Evolutionary conservation across 2,329 filamentous ascomycete species (phyloP), one percentile per base, ranked within the genome.

Genomic region (Penicillium glabrum): DNA sequence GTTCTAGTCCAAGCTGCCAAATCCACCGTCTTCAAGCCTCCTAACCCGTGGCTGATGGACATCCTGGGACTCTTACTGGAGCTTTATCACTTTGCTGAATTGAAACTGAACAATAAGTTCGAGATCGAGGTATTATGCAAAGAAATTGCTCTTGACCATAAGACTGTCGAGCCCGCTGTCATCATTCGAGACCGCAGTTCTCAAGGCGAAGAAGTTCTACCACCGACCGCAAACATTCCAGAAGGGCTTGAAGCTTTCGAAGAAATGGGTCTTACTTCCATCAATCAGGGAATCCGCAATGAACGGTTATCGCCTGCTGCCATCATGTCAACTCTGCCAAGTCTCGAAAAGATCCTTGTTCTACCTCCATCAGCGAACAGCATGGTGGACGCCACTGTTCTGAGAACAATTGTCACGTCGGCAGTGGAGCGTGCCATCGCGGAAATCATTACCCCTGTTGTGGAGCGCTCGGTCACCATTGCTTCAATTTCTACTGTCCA

Each of bases 111-210:
- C 65, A 87, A 96, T 51, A 99, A 98, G 68, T 99, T 99, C 67
- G 95, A 99, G 74, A 98, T 99, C 56, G 95, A 99, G 75, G 93
- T 99, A 26, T 83, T 99, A 24, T 99, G 93, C 80, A 96, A 96
- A 71, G 93, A 93, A 13, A 80, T 99, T 16, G 89, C 88, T 53
- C 81, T 98, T n/a, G 92, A 98, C 61, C 89, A 96, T 75, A 96
- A 96, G 77, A 88, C 85, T 57, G 92, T 98, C 60, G 89, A 96
- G 66, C 91, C 93, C 0, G 91, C 93, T 0, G 87, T 89, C 23
- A 88, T 93, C 69, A 95, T 99, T 54, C 84, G 93, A 60, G 90
- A 92, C 64, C 86, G 92, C 41, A 80, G 79, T 45, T 80, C 87
- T 19, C 88, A 89, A 46, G 86, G 88, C 46, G 80, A 84, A 58